Evolutionary conservation across 2,329 filamentous ascomycete genomes (phyloP), one percentile per base, ranked within the genome.

Genomic region (Pseudogymnoascus sp.): DNA sequence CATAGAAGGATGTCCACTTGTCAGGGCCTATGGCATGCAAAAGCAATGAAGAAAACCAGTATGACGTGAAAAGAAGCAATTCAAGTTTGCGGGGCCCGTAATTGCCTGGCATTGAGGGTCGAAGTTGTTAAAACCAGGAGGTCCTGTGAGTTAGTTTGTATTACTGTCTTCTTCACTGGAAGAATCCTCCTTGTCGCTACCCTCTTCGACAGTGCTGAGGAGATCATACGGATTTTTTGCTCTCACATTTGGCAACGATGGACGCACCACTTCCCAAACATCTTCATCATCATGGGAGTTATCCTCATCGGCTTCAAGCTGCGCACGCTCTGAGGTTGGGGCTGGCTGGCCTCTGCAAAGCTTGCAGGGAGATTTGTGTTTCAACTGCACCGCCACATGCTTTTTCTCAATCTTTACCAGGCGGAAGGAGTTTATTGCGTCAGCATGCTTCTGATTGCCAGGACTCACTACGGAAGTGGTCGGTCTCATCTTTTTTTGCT

Each of bases 201-300:
- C 49, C 28, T 55, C 49, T 1, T 55, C 49, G 28, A 55, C 49
- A 55, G 16, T 55, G 5, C 28, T 21, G 16, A 55, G 49, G 5
- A 55, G 49, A 35, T 55, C 49, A 21, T 55, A 55, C 28, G 49
- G 49, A 18, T 55, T 55, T 16, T 55, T 55, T 4, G 49, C 49
- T 55, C 49, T 55, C 16, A 55, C 28, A 33, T 55, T 55, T 33
- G 28, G 28, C 16, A 55, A 16, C 8, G 49, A 55, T 0, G 49
- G 49, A 14, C 49, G 49, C 3, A 55, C 49, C 1, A 35, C 49
- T 25, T 55, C 49, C 49, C 49, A 55, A 12, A 31, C 31, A 21
- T 55, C 49, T 8, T 21, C 49, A 3, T 55, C 49, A 21, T 55
- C 28, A 4, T 55, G 25, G 8, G 8, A 12, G 25, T 33, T 55